Evolutionary conservation across 306 rosid species (phyloP).

Genomic region (Mimosa bimucronata): DNA sequence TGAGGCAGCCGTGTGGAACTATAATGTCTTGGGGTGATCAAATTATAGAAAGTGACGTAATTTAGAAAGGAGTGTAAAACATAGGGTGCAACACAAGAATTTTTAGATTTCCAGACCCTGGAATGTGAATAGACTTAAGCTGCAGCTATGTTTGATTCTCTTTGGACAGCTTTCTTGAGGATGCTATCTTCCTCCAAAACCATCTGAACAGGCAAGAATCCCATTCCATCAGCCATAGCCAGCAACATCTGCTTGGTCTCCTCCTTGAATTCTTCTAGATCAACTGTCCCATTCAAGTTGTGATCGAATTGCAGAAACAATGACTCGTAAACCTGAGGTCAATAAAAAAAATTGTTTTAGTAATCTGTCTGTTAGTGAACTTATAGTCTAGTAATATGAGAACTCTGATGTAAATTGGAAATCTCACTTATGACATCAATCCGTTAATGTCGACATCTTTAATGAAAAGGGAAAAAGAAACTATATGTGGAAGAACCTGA

Average conservation of each 20-base stretch:
- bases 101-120: neutral
- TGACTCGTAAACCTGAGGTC: constrained; percentile 51
- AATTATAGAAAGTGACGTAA: neutral
- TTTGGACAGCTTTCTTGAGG: constrained; percentile 74
- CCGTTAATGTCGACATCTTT: no score
- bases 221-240: constrained; percentile 81
- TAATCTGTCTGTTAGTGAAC: no score
- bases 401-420: no score
- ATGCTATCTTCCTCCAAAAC: constrained; percentile 62
- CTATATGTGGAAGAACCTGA: constrained; percentile 10
- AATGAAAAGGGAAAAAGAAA: no score
- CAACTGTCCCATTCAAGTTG: constrained; percentile 61
- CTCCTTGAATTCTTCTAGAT: constrained; percentile 66
- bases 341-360: neutral
- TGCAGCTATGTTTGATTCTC: constrained; percentile 33
- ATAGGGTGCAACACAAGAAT: neutral
- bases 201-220: constrained; percentile 76
- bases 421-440: no score
- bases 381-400: no score
- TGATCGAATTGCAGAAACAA: constrained; percentile 69
- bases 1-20: neutral
- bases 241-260: constrained; percentile 78
- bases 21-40: neutral
- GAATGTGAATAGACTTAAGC: neutral
- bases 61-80: neutral